These are phyloP conservation scores for Thermomucor indicae-seudaticae DNA, from an alignment of 371 early-diverging fungal species.

Conservation along the genomic window DNA sequence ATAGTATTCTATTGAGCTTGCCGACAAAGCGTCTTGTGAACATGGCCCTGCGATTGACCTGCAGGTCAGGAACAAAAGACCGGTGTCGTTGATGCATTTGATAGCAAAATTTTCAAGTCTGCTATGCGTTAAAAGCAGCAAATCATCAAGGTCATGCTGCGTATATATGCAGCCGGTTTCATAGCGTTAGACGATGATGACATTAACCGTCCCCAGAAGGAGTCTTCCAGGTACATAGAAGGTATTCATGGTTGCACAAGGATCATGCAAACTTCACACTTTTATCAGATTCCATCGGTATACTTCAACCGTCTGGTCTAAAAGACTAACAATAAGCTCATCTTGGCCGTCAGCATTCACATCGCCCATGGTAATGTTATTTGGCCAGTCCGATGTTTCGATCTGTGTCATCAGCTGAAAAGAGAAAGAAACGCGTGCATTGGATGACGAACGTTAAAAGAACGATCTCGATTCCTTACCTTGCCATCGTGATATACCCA, in stretches of 20 bases:
- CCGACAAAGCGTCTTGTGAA: too few species aligned
- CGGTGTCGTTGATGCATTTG: too few species aligned
- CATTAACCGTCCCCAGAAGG: too few species aligned
- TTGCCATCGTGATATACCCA: constrained; percentile 31
- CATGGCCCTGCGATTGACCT: too few species aligned
- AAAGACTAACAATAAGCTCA: constrained; percentile 36
- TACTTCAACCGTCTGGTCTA: constrained; percentile 40
- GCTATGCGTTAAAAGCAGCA: too few species aligned
- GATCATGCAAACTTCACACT: too few species aligned
- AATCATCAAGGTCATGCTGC: too few species aligned
- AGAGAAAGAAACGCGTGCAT: background rate
- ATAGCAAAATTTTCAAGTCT: too few species aligned
- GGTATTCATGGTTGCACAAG: background rate
- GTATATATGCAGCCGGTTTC: too few species aligned
- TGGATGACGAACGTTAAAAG: background rate
- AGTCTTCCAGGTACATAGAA: background rate
- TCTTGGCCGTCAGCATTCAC: constrained; percentile 44
- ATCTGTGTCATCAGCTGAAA: constrained; percentile 25
- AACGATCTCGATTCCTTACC: constrained; percentile 12
- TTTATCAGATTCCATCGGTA: constrained; percentile 20
- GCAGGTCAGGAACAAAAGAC: too few species aligned
- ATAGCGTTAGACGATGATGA: too few species aligned
- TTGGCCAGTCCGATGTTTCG: constrained; percentile 37
- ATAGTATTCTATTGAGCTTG: too few species aligned
- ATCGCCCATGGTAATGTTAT: constrained; percentile 38